A percentile compares a stretch with the other conserved stretches of the same genome.
These are phyloP conservation scores for Acacia crassicarpa DNA, from an alignment of 306 rosid species.

Conservation along the genomic window DNA sequence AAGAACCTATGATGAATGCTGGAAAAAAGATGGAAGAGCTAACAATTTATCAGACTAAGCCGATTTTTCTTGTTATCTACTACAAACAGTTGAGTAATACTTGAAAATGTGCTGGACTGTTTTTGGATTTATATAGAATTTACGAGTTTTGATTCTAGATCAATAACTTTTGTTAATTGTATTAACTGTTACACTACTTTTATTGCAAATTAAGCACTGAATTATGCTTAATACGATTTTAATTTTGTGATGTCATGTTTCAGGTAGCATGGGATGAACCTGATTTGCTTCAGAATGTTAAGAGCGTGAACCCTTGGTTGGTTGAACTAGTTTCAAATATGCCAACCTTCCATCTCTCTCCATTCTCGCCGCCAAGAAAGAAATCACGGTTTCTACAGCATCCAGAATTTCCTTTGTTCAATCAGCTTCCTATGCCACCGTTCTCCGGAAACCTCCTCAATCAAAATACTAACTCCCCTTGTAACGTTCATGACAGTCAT, in stretches of 20 bases:
- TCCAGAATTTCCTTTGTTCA: constrained; percentile 54
- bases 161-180: constrained; percentile 17
- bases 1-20: neutral
- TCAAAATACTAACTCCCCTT: constrained; percentile 49
- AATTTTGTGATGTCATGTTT: neutral
- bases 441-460: constrained; percentile 49
- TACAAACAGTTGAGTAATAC: constrained; percentile 13
- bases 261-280: constrained; percentile 99
- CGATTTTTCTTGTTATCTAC: constrained; percentile 15
- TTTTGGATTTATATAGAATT: constrained; percentile 18
- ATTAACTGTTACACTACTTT: constrained; percentile 15
- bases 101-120: constrained; percentile 20
- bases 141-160: constrained; percentile 13
- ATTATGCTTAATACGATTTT: neutral
- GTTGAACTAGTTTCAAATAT: constrained; percentile 78
- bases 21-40: constrained; percentile 23
- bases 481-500: constrained; percentile 41
- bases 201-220: neutral
- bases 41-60: constrained; percentile 28
- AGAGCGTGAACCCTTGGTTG: constrained; percentile 92
- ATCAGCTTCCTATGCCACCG: constrained; percentile 68
- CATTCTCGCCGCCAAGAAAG: constrained; percentile 79
- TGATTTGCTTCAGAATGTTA: constrained; percentile 90
- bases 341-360: constrained; percentile 71
- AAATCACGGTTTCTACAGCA: constrained; percentile 57